Conservation (phyloP, 305 asterid species). For the Rubia balearica region DNA sequence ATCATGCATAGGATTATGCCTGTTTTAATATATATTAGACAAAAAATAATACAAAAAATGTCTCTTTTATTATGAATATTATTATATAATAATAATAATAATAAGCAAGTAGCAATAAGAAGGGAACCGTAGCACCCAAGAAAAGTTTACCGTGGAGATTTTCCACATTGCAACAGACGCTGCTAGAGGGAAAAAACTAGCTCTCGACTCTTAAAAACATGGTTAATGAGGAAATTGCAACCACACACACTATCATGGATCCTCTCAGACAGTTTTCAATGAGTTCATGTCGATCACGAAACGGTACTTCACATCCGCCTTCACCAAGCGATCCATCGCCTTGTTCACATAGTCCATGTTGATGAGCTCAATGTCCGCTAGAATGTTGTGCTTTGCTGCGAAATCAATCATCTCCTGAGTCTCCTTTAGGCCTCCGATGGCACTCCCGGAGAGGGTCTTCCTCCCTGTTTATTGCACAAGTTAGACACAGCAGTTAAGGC, state of each 20-base stretch:
- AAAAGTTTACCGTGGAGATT: background rate
- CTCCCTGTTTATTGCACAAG: slow-evolving; percentile 15
- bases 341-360: slow-evolving; percentile 38
- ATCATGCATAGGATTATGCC: too few relatives aligned
- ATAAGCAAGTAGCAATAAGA: too few relatives aligned
- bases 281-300: slow-evolving; percentile 43
- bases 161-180: background rate
- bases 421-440: slow-evolving; percentile 41
- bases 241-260: background rate
- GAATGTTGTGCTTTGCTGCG: slow-evolving; percentile 40
- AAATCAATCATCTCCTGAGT: slow-evolving; percentile 47
- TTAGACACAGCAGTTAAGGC: background rate
- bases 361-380: slow-evolving; percentile 38
- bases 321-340: slow-evolving; percentile 37
- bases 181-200: background rate
- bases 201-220: background rate
- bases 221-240: background rate
- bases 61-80: background rate
- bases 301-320: slow-evolving; percentile 36
- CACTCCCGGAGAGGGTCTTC: slow-evolving; percentile 20
- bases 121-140: background rate
- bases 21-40: too few relatives aligned
- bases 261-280: slow-evolving; percentile 16
- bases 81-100: too few relatives aligned
- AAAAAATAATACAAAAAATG: background rate